These are phyloP conservation scores for Lolium multiflorum DNA, from an alignment of 176 grass and related monocot species.

Conservation along the genomic window DNA sequence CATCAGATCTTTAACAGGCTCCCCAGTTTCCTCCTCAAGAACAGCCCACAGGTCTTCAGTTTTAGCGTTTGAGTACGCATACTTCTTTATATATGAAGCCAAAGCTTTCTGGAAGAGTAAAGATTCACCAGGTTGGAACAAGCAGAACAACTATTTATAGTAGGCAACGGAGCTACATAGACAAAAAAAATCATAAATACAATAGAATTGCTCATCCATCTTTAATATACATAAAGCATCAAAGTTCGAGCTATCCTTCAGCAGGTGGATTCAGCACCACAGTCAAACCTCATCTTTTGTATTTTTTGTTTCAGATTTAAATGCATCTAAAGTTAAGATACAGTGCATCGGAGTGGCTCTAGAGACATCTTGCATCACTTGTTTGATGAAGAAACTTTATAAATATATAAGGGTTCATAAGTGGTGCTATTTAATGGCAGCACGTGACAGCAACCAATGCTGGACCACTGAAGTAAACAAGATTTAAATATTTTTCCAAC, in stretches of 20 bases:
- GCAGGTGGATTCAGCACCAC: not conserved
- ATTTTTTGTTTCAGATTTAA: not conserved
- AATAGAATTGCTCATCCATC: not conserved
- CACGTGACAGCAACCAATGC: slow-evolving; percentile 25
- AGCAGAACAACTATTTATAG: not conserved
- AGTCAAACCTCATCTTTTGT: slow-evolving; percentile 12
- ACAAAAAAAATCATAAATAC: not conserved
- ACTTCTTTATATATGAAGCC: slow-evolving; percentile 89
- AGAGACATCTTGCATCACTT: slow-evolving; percentile 4
- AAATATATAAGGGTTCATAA: slow-evolving; percentile 29
- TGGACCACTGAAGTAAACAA: slow-evolving; percentile 34
- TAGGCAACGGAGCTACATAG: slow-evolving; percentile 24
- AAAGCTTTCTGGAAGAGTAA: slow-evolving; percentile 65
- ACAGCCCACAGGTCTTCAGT: slow-evolving; percentile 91
- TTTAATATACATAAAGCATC: not conserved
- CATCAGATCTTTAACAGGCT: slow-evolving; percentile 83
- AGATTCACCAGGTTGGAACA: slow-evolving; percentile 18
- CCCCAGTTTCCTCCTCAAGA: slow-evolving; percentile 81
- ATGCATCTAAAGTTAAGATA: slow-evolving; percentile 21
- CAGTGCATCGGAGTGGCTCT: slow-evolving; percentile 8
- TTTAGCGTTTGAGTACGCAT: slow-evolving; percentile 79
- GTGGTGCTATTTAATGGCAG: slow-evolving; percentile 8
- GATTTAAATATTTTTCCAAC: slow-evolving; percentile 12
- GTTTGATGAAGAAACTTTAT: slow-evolving; percentile 1
- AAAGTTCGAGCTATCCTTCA: slow-evolving; percentile 18